Evolutionary conservation across 352 stramenopile genomes (phyloP).

Genomic region (Pythium myriotylum): DNA sequence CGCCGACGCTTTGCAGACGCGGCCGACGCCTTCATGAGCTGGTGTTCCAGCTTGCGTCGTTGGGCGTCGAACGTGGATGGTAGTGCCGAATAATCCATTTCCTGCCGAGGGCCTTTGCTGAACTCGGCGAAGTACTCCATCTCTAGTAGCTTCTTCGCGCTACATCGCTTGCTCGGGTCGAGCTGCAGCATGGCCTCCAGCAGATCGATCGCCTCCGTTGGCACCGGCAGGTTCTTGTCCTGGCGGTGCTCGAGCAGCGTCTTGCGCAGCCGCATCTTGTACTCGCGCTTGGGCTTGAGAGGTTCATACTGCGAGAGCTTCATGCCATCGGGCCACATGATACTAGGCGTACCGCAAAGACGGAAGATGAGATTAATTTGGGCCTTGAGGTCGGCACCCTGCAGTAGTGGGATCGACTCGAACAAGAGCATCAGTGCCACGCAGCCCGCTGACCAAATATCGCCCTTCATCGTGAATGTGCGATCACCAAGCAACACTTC

Average conservation of each 20-base stretch:
- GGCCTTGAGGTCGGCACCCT: conserved; percentile 56
- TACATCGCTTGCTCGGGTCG: conserved; percentile 58
- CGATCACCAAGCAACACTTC: conserved; percentile 75
- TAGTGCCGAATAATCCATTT: conserved; percentile 49
- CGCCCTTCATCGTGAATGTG: conserved; percentile 68
- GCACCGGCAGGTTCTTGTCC: conserved; percentile 49
- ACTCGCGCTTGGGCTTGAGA: conserved; percentile 75
- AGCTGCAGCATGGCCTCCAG: conserved; percentile 79
- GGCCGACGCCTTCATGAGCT: conserved; percentile 30
- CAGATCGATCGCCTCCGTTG: conserved; percentile 58
- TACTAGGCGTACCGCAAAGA: conserved; percentile 66
- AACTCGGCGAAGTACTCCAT: conserved; percentile 68
- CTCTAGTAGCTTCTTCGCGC: conserved; percentile 52
- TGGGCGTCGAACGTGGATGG: conserved; percentile 53
- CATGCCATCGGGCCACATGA: conserved; percentile 48
- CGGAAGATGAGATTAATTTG: conserved; percentile 84
- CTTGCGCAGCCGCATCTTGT: conserved; percentile 77
- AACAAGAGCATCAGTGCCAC: conserved; percentile 70
- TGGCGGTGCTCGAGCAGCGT: conserved; percentile 63
- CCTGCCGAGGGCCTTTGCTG: background rate
- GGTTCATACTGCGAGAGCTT: conserved; percentile 58
- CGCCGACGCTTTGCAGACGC: conserved; percentile 26
- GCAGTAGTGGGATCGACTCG: conserved; percentile 62
- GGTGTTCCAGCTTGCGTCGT: conserved; percentile 62
- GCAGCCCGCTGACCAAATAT: conserved; percentile 79